phyloP scores from a whole-genome alignment of 768 basidiomycete species.

The Glaciozyma martinii region DNA sequence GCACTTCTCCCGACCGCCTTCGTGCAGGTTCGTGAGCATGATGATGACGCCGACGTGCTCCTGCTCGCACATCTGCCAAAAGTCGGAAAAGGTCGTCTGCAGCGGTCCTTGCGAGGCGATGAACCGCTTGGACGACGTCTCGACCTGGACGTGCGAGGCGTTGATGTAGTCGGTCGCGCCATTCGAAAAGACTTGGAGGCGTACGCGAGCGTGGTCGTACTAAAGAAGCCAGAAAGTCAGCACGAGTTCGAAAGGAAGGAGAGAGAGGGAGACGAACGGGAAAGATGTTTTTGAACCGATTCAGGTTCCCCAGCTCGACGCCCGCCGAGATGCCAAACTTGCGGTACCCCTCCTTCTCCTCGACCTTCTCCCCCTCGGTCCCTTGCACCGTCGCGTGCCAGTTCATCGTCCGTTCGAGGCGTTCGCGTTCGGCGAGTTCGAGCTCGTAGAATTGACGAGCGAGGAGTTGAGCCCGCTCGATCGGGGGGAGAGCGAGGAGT shows the following conservation, averaged over 20 bases:
- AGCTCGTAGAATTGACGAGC: constrained; percentile 91
- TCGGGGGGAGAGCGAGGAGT: constrained; percentile 22
- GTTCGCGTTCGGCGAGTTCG: constrained; percentile 78
- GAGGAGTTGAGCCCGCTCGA: constrained; percentile 54
- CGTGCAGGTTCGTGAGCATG: constrained; percentile 89
- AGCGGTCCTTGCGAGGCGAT: constrained; percentile 95
- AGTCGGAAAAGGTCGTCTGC: constrained; percentile 77
- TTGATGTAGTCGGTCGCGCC: constrained; percentile 74
- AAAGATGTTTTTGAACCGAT: constrained; percentile 96
- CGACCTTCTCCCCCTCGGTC: neutral
- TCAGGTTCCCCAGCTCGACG: constrained; percentile 88
- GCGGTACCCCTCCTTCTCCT: constrained; percentile 37
- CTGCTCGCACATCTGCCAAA: constrained; percentile 95
- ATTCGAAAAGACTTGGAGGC: constrained; percentile 45
- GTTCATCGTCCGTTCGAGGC: constrained; percentile 83
- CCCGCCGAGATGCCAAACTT: constrained; percentile 93
- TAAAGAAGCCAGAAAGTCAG: neutral
- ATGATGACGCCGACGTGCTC: constrained; percentile 90
- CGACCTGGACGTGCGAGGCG: constrained; percentile 82
- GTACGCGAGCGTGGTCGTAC: constrained; percentile 76
- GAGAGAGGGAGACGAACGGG: constrained; percentile 55
- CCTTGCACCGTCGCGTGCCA: constrained; percentile 52
- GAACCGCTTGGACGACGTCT: constrained; percentile 70
- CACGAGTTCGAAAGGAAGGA: neutral
- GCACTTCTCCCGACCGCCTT: constrained; percentile 81